A percentile compares a stretch with the other conserved stretches of the same genome.
phyloP scores from a whole-genome alignment of 495 filamentous ascomycete species.

The Elaphomyces granulatus region DNA sequence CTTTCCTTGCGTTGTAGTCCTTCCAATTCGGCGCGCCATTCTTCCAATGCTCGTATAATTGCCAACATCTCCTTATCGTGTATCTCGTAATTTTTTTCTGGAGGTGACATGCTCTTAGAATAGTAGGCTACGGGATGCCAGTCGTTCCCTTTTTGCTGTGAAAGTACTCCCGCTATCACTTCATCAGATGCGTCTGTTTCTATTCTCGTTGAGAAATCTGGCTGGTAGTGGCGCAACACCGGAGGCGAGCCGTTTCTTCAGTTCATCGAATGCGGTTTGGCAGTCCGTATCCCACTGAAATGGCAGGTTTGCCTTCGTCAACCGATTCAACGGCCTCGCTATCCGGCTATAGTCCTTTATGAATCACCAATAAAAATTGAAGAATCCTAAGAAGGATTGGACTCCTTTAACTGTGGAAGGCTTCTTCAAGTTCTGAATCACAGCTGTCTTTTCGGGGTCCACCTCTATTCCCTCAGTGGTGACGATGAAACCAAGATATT shows the following conservation, averaged over 20 bases:
- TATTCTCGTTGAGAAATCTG: conserved; percentile 1
- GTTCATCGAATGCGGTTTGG: conserved; percentile 42
- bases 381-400: too few species aligned
- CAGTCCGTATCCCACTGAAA: conserved; percentile 37
- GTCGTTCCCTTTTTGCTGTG: conserved; percentile 1
- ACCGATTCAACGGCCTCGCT: conserved; percentile 1
- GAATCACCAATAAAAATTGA: too few species aligned
- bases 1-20: background rate
- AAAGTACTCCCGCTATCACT: conserved; percentile 6
- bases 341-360: conserved; percentile 15
- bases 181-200: conserved; percentile 9
- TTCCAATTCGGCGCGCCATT: conserved; percentile 15
- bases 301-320: conserved; percentile 7
- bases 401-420: conserved; percentile 11
- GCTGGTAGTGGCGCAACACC: conserved; percentile 4
- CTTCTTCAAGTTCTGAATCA: conserved; percentile 9
- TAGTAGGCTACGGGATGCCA: conserved; percentile 11
- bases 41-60: conserved; percentile 12
- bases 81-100: conserved; percentile 18
- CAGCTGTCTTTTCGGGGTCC: conserved; percentile 10
- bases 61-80: conserved; percentile 16
- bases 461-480: conserved; percentile 9
- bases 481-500: conserved; percentile 17
- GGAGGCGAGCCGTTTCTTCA: conserved; percentile 7
- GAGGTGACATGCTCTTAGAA: conserved; percentile 10